Conservation (phyloP, 2,329 filamentous ascomycete genomes). For the Didymosphaeria variabile region DNA sequence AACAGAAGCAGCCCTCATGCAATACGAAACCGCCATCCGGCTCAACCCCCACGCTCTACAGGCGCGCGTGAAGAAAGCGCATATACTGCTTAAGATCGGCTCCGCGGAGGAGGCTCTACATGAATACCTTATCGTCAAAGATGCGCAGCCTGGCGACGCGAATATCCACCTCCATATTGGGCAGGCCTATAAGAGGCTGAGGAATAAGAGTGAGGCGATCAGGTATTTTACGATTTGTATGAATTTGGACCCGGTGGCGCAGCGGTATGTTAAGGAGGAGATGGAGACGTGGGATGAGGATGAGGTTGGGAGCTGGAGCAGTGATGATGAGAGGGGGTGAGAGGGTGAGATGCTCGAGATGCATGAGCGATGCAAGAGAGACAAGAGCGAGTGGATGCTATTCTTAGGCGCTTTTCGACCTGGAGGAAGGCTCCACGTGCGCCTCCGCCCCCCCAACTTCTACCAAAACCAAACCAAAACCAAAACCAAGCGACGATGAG, state of each 20-base stretch:
- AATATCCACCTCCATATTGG: slow-evolving; percentile 96
- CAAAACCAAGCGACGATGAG: no score
- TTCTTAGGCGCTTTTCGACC: no score
- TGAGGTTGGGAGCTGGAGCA: slow-evolving; percentile 55
- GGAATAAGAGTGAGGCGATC: slow-evolving; percentile 76
- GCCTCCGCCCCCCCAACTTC: no score
- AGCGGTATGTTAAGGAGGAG: slow-evolving; percentile 92
- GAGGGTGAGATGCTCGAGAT: no score
- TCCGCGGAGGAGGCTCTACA: slow-evolving; percentile 74
- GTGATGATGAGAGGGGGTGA: slow-evolving; percentile 38
- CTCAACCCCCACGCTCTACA: slow-evolving; percentile 82
- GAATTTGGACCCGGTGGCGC: slow-evolving; percentile 96
- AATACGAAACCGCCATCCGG: slow-evolving; percentile 83
- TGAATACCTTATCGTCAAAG: slow-evolving; percentile 88
- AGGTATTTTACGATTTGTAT: slow-evolving; percentile 93
- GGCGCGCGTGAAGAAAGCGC: slow-evolving; percentile 91
- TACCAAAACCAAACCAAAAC: no score
- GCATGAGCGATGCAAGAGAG: no score
- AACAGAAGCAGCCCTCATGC: slow-evolving; percentile 77
- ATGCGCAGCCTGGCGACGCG: slow-evolving; percentile 91
- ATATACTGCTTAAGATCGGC: slow-evolving; percentile 81
- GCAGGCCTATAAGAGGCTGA: slow-evolving; percentile 70
- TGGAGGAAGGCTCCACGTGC: no score
- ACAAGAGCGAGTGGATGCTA: no score
- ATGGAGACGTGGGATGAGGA: slow-evolving; percentile 91